A percentile compares a stretch with the other conserved stretches of the same genome.
These are phyloP conservation scores for Strigomonas galati DNA, from an alignment of 208 protist genomes.

Conservation along the genomic window DNA sequence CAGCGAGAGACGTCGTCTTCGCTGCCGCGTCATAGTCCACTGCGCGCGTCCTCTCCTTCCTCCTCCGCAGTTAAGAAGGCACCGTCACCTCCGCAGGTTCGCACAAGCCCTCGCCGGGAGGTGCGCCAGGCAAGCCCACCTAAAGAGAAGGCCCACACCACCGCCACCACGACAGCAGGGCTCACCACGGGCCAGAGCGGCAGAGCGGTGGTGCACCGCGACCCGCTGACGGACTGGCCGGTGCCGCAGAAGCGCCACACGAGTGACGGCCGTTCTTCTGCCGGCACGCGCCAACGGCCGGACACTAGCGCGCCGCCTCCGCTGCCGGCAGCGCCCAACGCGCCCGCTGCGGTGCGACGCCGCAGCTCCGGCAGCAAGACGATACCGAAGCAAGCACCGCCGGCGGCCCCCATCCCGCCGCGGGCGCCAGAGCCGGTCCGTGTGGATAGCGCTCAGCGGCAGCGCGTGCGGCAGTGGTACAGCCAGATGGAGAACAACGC, in stretches of 20 bases:
- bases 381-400: background rate
- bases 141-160: background rate
- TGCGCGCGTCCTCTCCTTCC: too few relatives aligned
- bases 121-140: too few relatives aligned
- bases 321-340: too few relatives aligned
- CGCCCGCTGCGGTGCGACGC: background rate
- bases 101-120: too few relatives aligned
- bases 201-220: conserved; percentile 4
- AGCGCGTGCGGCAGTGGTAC: conserved; percentile 35
- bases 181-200: background rate
- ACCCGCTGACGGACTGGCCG: conserved; percentile 2
- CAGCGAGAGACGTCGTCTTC: too few relatives aligned
- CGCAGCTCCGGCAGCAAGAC: background rate
- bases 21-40: too few relatives aligned
- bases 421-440: conserved; percentile 18
- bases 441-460: conserved; percentile 27
- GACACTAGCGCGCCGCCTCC: too few relatives aligned
- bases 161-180: background rate
- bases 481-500: conserved; percentile 45
- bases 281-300: too few relatives aligned
- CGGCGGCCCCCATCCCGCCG: background rate
- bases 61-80: too few relatives aligned
- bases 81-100: too few relatives aligned
- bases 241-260: too few relatives aligned
- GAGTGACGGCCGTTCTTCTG: too few relatives aligned